These are phyloP conservation scores for Caloboletus firmus DNA, from an alignment of 1,284 basidiomycete genomes.

Conservation along the genomic window DNA sequence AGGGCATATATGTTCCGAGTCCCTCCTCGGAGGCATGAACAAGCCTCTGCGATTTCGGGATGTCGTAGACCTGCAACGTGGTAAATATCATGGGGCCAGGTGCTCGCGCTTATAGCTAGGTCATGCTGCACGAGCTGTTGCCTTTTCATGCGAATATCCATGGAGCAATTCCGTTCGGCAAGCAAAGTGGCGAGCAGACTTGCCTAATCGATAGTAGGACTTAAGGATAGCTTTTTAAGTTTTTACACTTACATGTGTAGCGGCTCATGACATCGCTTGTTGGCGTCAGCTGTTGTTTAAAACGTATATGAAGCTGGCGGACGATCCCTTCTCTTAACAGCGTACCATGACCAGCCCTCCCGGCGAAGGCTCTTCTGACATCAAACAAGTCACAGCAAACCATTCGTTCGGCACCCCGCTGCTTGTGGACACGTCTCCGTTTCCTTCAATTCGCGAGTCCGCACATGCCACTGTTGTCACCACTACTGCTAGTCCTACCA, in stretches of 20 bases:
- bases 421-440: neutral
- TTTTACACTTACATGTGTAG: neutral
- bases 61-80: neutral
- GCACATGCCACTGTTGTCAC: neutral
- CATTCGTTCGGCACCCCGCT: neutral
- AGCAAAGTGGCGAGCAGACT: neutral
- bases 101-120: neutral
- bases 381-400: constrained; percentile 1
- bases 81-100: neutral
- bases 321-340: constrained; percentile 9
- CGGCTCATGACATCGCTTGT: constrained; percentile 2
- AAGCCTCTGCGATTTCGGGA: neutral
- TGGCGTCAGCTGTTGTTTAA: neutral
- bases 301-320: constrained; percentile 20
- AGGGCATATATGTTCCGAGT: neutral
- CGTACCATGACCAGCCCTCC: constrained; percentile 29
- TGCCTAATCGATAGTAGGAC: constrained; percentile 9
- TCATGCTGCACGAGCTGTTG: neutral
- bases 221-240: no score
- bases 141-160: neutral
- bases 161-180: neutral
- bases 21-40: neutral
- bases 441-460: neutral
- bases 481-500: neutral
- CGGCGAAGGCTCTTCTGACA: constrained; percentile 6